Evolutionary conservation across 1,284 basidiomycete species (phyloP).

Genomic region (Cutaneotrichosporon cutaneum): DNA sequence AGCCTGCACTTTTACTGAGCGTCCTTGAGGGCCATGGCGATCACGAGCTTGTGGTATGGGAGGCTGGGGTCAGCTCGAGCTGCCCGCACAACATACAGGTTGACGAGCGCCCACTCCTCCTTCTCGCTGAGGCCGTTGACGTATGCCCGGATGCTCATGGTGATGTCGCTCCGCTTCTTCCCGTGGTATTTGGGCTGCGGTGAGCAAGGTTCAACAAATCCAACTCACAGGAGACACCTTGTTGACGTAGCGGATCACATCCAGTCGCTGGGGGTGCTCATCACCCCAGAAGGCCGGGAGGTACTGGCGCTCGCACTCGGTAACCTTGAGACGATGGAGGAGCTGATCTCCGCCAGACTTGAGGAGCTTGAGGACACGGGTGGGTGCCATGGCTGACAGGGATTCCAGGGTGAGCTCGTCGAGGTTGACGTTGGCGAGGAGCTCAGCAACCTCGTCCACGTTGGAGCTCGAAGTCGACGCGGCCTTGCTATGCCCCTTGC

Average conservation of each 20-base stretch:
- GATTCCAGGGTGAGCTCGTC: slow-evolving; percentile 11
- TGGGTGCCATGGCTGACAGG: slow-evolving; percentile 10
- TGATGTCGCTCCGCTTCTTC: slow-evolving; percentile 8
- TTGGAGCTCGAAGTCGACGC: not conserved
- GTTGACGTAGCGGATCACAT: slow-evolving; percentile 12
- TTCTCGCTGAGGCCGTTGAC: slow-evolving; percentile 15
- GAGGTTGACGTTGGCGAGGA: not conserved
- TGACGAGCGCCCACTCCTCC: slow-evolving; percentile 17
- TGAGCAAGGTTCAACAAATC: not conserved
- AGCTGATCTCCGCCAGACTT: not conserved
- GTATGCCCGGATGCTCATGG: slow-evolving; percentile 14
- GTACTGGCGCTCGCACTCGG: not conserved
- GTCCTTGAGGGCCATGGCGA: slow-evolving; percentile 13
- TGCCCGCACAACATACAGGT: slow-evolving; percentile 5
- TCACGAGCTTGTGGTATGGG: slow-evolving; percentile 11
- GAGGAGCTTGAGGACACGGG: slow-evolving; percentile 6
- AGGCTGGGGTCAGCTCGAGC: slow-evolving; percentile 11
- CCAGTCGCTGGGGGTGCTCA: slow-evolving; percentile 5
- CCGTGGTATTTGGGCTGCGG: slow-evolving; percentile 2
- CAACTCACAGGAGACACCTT: slow-evolving; percentile 5
- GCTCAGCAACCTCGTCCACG: not conserved
- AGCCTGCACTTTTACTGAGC: not conserved
- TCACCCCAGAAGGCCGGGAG: not conserved
- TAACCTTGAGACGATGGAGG: not conserved
- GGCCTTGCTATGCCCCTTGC: not conserved